phyloP scores from a whole-genome alignment of 2,329 filamentous ascomycete species.

The Myriosclerotinia scirpicola region DNA sequence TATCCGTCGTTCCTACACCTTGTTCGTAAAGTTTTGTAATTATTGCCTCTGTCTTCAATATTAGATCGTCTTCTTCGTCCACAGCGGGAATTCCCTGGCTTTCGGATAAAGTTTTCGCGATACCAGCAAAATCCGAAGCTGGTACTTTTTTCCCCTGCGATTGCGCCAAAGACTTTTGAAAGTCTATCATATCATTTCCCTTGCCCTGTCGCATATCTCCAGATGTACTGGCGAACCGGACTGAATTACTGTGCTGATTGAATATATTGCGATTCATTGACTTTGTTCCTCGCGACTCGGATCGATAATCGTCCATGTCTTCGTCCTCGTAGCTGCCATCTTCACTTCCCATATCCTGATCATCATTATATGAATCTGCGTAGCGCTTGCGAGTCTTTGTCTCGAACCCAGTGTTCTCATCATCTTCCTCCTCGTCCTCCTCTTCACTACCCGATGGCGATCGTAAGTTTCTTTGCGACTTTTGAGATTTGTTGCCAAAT shows the following conservation, averaged over 20 bases:
- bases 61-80: constrained; percentile 67
- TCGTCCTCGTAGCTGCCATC: constrained; percentile 46
- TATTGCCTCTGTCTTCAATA: constrained; percentile 73
- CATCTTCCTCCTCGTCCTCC: constrained; percentile 47
- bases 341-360: constrained; percentile 43
- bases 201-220: constrained; percentile 28
- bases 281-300: constrained; percentile 38
- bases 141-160: constrained; percentile 25
- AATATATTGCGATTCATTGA: constrained; percentile 35
- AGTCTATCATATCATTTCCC: constrained; percentile 24
- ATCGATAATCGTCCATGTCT: constrained; percentile 31
- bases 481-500: constrained; percentile 14
- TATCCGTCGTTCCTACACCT: constrained; percentile 56
- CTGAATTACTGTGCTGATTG: constrained; percentile 51
- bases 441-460: constrained; percentile 43
- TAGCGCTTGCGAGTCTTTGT: constrained; percentile 42
- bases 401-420: constrained; percentile 44
- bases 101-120: constrained; percentile 70
- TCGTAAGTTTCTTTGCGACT: constrained; percentile 29
- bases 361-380: constrained; percentile 42
- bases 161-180: constrained; percentile 28
- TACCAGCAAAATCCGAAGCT: constrained; percentile 53
- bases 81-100: constrained; percentile 59
- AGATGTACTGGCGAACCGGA: constrained; percentile 36
- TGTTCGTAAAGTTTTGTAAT: constrained; percentile 65